Evolutionary conservation across 1,284 basidiomycete genomes (phyloP), one percentile per base, ranked within the genome.

Genomic region (Sanghuangporus sanghuang): DNA sequence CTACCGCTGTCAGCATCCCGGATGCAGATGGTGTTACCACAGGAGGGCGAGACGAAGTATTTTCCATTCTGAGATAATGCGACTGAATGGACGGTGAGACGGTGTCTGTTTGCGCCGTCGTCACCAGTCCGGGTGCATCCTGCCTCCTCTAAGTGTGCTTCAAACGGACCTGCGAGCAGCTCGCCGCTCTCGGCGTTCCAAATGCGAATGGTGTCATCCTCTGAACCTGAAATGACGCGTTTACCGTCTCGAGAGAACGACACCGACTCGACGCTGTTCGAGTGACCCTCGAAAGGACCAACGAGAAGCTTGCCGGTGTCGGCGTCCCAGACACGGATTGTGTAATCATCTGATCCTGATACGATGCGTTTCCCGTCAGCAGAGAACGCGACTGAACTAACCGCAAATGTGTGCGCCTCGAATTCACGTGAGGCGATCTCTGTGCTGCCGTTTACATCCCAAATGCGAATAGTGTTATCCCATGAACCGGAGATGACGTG

Each of bases 31-130:
- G 27, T 18, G 42, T 14, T 57, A 14, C 5, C 9, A 3, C 11
- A 46, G 14, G 16, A 16, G 55, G 12, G 55, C 4, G 38, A 59
- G 21, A 18, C 32, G 21, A 64, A 42, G 27, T 27, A 27, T 40
- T 35, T 32, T 11, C 58, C 63, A 40, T 53, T 16, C 11, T n/a
- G 59, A 6, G 59, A 61, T 49, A 36, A 61, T 6, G 59, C 59
- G 11, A 61, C 59, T 32, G 23, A 14, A 7, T 9, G 5, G 16
- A 8, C 18, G 11, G 14, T 6, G 32, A 2, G 5, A 52, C 7
- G 12, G 14, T 16, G 16, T 6, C n/a, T n/a, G n/a, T n/a, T n/a
- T n/a, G n/a, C n/a, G n/a, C n/a, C n/a, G n/a, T n/a, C n/a, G n/a
- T 12, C 27, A 6, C 16, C 23, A 23, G 23, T 23, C 23, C 23